These are phyloP conservation scores for Fraxinus albicans DNA, from an alignment of 305 asterid species.

Conservation along the genomic window DNA sequence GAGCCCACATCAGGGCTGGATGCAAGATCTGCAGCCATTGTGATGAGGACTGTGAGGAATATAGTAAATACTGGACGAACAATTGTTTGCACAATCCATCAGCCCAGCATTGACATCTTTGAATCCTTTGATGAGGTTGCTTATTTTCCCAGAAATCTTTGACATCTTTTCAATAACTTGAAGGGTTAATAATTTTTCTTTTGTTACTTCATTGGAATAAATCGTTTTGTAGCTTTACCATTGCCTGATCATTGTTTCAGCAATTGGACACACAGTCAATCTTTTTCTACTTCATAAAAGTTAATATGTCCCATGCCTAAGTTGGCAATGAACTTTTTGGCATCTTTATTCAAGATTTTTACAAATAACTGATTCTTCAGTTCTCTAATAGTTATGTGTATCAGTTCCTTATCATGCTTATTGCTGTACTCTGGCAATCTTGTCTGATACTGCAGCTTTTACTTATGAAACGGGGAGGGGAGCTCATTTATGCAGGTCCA, in stretches of 20 bases:
- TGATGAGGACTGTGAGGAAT: conserved; percentile 97
- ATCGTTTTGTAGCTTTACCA: background rate
- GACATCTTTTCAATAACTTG: background rate
- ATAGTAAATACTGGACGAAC: conserved; percentile 95
- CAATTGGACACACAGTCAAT: background rate
- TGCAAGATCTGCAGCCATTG: conserved; percentile 97
- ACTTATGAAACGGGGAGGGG: conserved; percentile 94
- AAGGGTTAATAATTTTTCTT: background rate
- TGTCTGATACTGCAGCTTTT: conserved; percentile 61
- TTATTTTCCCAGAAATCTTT: conserved; percentile 18
- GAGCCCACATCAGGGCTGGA: conserved; percentile 98
- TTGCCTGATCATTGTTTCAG: conserved; percentile 1
- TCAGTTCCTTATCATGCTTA: background rate
- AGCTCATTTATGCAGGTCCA: conserved; percentile 92
- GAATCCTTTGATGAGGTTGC: conserved; percentile 96
- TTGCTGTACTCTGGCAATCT: conserved; percentile 27
- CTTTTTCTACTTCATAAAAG: background rate
- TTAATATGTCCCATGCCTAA: background rate
- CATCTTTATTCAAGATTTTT: conserved; percentile 10
- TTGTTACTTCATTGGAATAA: background rate
- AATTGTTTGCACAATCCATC: conserved; percentile 96
- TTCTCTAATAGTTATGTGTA: background rate
- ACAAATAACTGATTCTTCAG: background rate
- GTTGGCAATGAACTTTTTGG: background rate
- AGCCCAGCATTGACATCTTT: conserved; percentile 95